These are phyloP conservation scores for Neurospora sp. DNA, from an alignment of 495 filamentous ascomycete species.

Conservation along the genomic window DNA sequence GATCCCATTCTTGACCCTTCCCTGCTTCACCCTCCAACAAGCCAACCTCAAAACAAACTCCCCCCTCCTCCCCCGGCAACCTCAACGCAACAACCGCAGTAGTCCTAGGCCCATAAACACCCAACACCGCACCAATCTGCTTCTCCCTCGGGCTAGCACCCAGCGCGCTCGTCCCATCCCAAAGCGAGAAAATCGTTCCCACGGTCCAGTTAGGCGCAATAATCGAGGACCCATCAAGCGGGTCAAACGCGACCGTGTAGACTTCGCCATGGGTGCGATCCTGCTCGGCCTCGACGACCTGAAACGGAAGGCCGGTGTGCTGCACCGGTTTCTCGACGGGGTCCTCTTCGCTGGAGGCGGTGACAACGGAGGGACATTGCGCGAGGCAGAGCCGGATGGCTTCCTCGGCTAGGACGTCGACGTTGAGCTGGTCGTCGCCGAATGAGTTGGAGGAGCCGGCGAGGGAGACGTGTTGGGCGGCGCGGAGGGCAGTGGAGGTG, in stretches of 20 bases:
- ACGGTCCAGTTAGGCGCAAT: constrained; percentile 44
- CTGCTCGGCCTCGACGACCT: neutral
- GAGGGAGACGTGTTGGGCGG: constrained; percentile 28
- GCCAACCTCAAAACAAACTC: constrained; percentile 33
- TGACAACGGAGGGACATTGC: constrained; percentile 29
- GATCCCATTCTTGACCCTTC: constrained; percentile 8
- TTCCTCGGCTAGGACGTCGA: constrained; percentile 40
- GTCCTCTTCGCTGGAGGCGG: constrained; percentile 44
- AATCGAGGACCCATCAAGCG: constrained; percentile 44
- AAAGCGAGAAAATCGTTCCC: constrained; percentile 42
- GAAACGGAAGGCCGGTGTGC: neutral
- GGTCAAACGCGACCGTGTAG: constrained; percentile 48
- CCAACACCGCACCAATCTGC: constrained; percentile 38
- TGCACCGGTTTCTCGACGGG: constrained; percentile 29
- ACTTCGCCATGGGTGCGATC: constrained; percentile 18
- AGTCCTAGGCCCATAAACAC: constrained; percentile 41
- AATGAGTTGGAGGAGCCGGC: constrained; percentile 39
- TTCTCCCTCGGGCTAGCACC: constrained; percentile 18
- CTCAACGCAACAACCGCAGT: constrained; percentile 37
- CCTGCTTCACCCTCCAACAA: constrained; percentile 4
- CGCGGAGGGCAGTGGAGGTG: constrained; percentile 27
- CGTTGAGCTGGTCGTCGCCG: constrained; percentile 46
- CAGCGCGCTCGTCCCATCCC: constrained; percentile 36
- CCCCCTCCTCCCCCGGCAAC: constrained; percentile 18
- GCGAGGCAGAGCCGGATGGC: constrained; percentile 31